phyloP scores from a whole-genome alignment of 2,329 filamentous ascomycete species.

The Pseudogymnoascus sp. region DNA sequence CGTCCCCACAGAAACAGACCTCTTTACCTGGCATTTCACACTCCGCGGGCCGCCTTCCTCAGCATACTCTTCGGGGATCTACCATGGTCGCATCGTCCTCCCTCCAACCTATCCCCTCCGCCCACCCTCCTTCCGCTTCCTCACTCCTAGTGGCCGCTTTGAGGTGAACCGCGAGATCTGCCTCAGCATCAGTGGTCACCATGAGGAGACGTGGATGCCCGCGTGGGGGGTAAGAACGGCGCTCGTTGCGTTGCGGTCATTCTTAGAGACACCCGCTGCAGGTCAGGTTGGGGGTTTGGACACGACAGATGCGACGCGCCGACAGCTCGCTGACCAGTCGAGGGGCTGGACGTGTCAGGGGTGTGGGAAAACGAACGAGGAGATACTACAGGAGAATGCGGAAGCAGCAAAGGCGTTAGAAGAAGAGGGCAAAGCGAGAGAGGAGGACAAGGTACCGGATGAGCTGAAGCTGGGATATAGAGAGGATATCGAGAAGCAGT shows the following conservation, averaged over 20 bases:
- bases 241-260: conserved; percentile 68
- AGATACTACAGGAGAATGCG: conserved; percentile 66
- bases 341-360: conserved; percentile 58
- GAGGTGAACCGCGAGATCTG: conserved; percentile 97
- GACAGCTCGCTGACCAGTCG: conserved; percentile 62
- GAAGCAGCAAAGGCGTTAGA: conserved; percentile 40
- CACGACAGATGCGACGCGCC: conserved; percentile 58
- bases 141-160: conserved; percentile 85
- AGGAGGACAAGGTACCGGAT: conserved; percentile 40
- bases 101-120: conserved; percentile 85
- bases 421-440: conserved; percentile 32
- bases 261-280: conserved; percentile 85
- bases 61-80: conserved; percentile 68
- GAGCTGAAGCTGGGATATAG: conserved; percentile 59
- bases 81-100: conserved; percentile 91
- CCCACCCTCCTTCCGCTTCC: conserved; percentile 91
- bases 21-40: conserved; percentile 99
- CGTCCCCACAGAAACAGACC: conserved; percentile 66
- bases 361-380: conserved; percentile 65
- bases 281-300: conserved; percentile 91
- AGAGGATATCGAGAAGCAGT: conserved; percentile 55
- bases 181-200: conserved; percentile 84
- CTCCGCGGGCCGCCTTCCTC: conserved; percentile 82
- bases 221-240: conserved; percentile 95
- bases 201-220: conserved; percentile 98